phyloP scores from a whole-genome alignment of 306 rosid species.

The cucumber (Cucumis sativus) region Cucumber_9930_V3 NC_026657.2:32868501-32869000 shows the following conservation, averaged over 20 bases:
- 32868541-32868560: not conserved
- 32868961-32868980: not conserved
- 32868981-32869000: not conserved
- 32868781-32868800: conserved; percentile 62
- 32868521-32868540: not conserved
- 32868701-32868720: not conserved
- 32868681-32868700: not conserved
- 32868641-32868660: not conserved
- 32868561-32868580: not conserved
- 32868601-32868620: not conserved
- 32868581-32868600: not conserved
- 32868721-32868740: not conserved
- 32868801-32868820: conserved; percentile 75
- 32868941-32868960: not conserved
- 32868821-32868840: conserved; percentile 17
- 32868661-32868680: not conserved
- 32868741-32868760: conserved; percentile 17
- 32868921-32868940: not conserved
- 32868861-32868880: not conserved
- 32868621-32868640: not conserved
- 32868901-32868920: not conserved
- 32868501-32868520: not conserved
- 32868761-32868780: not conserved
- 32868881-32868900: not conserved
- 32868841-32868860: conserved; percentile 14